Evolutionary conservation across 2,329 filamentous ascomycete genomes (phyloP).

Genomic region (Sarocladium oryzae): DNA sequence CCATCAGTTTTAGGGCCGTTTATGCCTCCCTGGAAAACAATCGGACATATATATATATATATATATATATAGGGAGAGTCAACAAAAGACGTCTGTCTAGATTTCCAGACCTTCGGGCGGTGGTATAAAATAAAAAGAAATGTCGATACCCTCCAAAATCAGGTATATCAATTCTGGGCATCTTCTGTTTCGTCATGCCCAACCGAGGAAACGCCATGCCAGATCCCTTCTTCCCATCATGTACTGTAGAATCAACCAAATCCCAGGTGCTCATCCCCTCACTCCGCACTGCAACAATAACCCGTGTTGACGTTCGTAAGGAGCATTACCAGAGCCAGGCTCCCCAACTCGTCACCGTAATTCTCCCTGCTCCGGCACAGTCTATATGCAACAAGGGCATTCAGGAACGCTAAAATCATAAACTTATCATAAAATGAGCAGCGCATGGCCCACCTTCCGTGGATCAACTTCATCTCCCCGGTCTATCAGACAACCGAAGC

Average conservation of each 20-base stretch:
- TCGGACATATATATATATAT: too few relatives aligned
- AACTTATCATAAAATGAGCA: too few relatives aligned
- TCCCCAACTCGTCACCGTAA: neutral
- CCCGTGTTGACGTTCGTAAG: too few relatives aligned
- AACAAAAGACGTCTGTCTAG: neutral
- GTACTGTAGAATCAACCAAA: neutral
- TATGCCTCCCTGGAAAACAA: too few relatives aligned
- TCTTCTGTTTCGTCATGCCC: neutral
- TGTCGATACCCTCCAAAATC: conserved; percentile 6
- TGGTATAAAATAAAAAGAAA: conserved; percentile 5
- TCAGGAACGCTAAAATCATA: neutral
- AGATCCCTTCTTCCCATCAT: neutral
- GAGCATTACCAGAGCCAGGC: neutral
- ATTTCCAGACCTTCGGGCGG: neutral
- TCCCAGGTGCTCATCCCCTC: neutral
- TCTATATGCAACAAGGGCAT: neutral
- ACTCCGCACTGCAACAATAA: too few relatives aligned
- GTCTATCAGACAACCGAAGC: conserved; percentile 2
- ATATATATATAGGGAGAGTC: too few relatives aligned
- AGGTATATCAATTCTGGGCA: neutral
- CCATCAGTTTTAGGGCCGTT: too few relatives aligned
- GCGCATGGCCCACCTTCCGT: neutral
- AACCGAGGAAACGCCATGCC: neutral
- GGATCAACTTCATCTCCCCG: neutral
- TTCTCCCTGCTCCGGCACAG: neutral